Percentiles rank a stretch among this genome's conserved stretches.
These are phyloP conservation scores for Globisporangium acanthophoron DNA, from an alignment of 352 stramenopile genomes.

Conservation along the genomic window DNA sequence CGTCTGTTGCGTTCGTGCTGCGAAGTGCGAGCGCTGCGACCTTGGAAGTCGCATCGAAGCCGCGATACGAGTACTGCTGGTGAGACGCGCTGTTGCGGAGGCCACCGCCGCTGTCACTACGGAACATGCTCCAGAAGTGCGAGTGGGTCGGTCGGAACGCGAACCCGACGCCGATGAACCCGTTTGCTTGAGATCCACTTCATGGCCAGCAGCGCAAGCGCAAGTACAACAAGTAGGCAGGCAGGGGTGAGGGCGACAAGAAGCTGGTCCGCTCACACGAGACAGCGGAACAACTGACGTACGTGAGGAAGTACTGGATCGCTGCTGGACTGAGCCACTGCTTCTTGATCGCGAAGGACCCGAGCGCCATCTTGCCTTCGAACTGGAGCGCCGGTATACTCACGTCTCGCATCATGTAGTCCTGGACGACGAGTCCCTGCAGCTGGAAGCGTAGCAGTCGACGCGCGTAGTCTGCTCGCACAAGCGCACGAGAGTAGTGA, in stretches of 20 bases:
- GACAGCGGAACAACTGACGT: neutral
- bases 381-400: slow-evolving; percentile 25
- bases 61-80: slow-evolving; percentile 22
- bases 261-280: too few relatives aligned
- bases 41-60: slow-evolving; percentile 10
- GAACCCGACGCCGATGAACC: slow-evolving; percentile 55
- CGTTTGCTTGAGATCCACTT: slow-evolving; percentile 30
- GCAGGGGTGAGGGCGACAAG: neutral
- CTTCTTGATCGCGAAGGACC: slow-evolving; percentile 36
- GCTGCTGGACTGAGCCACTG: slow-evolving; percentile 37
- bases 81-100: neutral
- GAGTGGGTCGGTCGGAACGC: slow-evolving; percentile 25
- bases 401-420: slow-evolving; percentile 17
- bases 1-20: neutral
- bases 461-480: slow-evolving; percentile 41
- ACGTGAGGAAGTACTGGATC: slow-evolving; percentile 48
- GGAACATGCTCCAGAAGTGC: slow-evolving; percentile 33
- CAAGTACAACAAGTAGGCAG: neutral
- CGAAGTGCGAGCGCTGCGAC: slow-evolving; percentile 7
- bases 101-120: too few relatives aligned
- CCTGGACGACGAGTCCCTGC: slow-evolving; percentile 21
- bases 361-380: slow-evolving; percentile 18
- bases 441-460: slow-evolving; percentile 48
- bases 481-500: neutral
- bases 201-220: neutral